Evolutionary conservation across 164 flowering plant genomes (phyloP).

Genomic region (Tinospora cordifolia): DNA sequence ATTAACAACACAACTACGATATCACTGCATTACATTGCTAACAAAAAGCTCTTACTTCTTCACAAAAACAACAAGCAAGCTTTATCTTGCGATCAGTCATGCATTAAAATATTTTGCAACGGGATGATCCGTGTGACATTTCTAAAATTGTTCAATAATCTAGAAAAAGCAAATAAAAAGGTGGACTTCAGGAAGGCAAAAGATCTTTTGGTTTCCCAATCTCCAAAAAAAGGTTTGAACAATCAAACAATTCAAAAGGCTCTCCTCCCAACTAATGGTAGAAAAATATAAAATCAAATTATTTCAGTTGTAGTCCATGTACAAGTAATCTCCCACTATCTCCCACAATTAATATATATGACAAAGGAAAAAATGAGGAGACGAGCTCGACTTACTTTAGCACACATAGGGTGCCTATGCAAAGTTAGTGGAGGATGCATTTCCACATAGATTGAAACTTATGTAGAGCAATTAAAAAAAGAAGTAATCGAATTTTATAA

Average conservation of each 20-base stretch:
- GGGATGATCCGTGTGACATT: conserved; percentile 89
- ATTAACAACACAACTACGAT: no score
- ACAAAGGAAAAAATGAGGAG: background rate
- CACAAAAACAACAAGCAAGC: conserved; percentile 81
- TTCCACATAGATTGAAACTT: conserved; percentile 1
- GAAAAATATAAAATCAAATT: background rate
- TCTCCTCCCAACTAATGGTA: background rate
- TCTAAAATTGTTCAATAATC: conserved; percentile 86
- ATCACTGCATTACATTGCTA: no score
- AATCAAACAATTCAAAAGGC: background rate
- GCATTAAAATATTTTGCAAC: conserved; percentile 69
- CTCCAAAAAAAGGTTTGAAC: background rate
- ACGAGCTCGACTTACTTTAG: conserved; percentile 40
- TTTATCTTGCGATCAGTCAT: conserved; percentile 85
- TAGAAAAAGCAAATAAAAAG: conserved; percentile 20
- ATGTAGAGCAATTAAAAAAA: background rate
- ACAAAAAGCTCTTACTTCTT: conserved; percentile 58
- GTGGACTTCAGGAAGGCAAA: no score
- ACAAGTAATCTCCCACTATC: background rate
- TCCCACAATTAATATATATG: background rate
- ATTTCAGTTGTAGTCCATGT: background rate
- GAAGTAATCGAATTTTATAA: background rate
- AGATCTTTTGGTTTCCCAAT: background rate
- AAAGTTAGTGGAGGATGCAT: conserved; percentile 78
- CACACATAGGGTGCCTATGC: conserved; percentile 76